Evolutionary conservation across 2,329 filamentous ascomycete species (phyloP), one percentile per base, ranked within the genome.

Genomic region (Ceratocystis alfenasii): DNA sequence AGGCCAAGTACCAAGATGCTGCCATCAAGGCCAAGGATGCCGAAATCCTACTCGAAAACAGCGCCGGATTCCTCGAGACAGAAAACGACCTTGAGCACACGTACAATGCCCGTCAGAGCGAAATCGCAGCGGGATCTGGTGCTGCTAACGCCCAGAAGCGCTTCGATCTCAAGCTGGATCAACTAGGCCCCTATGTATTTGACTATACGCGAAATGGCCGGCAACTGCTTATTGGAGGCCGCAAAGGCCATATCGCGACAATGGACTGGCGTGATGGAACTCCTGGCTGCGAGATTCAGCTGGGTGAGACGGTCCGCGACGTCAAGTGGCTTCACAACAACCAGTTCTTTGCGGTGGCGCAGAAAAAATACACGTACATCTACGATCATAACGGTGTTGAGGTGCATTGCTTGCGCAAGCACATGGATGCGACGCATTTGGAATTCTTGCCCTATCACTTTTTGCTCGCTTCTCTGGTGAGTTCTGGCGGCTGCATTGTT

Each of bases 381-480:
- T 99, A 99, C 78, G 94, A 96, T 72, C 81, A 85, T 66, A 84
- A 89, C 66, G 94, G 94, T 63, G 89, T 96, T 22, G 94, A 99
- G 77, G 78, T 99, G 65, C 94, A 99, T 75, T 92, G 89, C 73
- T 77, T 99, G 72, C 87, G 86, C 75, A 94, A 94, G 74, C 93
- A 96, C 74, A 83, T 89, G 68, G 94, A 99, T 74, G 89, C 95
- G 15, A 88, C 89, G 12, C 87, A 95, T 75, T 90, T 99, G 82
- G 90, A 97, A 75, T 99, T 96, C 73, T 79, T 97, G 15, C 93
- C 93, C 0, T 97, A 96, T 74, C 94, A 99, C 74, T 99, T 95
- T 74, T 84, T 99, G 53, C 81, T 99, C 62, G 89, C 89, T 20
- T 95, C 91, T 20, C 83, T 93, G 72, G 87, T 89, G 76, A 79